Conservation (phyloP, 345 rosid species). For the Eutrema japonicum region DNA sequence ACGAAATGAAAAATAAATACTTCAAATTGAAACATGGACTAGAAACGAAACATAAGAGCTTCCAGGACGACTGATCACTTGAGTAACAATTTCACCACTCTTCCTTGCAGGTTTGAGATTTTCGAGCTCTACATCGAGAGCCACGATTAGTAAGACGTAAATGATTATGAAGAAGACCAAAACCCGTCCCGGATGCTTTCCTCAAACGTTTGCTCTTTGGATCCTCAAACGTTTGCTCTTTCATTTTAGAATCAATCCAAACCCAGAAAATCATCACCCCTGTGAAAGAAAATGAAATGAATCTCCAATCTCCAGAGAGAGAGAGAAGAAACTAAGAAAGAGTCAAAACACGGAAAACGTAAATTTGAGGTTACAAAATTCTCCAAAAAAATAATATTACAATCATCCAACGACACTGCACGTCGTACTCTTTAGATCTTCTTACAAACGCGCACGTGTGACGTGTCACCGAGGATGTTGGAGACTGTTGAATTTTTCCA, state of each 20-base stretch:
- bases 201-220: too few relatives aligned
- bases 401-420: slow-evolving; percentile 27
- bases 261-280: slow-evolving; percentile 16
- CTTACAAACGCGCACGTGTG: slow-evolving; percentile 31
- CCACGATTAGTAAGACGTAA: too few relatives aligned
- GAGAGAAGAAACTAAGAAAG: neutral
- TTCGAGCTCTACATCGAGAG: too few relatives aligned
- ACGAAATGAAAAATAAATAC: neutral
- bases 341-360: neutral
- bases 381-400: neutral
- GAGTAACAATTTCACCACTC: too few relatives aligned
- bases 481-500: slow-evolving; percentile 27
- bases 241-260: slow-evolving; percentile 11
- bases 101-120: too few relatives aligned
- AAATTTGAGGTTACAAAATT: slow-evolving; percentile 20
- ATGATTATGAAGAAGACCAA: too few relatives aligned
- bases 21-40: neutral
- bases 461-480: slow-evolving; percentile 15
- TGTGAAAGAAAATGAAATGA: neutral
- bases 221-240: neutral
- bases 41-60: neutral
- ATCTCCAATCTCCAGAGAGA: slow-evolving; percentile 9
- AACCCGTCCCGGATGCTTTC: too few relatives aligned
- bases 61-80: neutral
- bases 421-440: slow-evolving; percentile 27